Evolutionary conservation across 2,329 filamentous ascomycete genomes (phyloP).

Genomic region (Periconia sp.): DNA sequence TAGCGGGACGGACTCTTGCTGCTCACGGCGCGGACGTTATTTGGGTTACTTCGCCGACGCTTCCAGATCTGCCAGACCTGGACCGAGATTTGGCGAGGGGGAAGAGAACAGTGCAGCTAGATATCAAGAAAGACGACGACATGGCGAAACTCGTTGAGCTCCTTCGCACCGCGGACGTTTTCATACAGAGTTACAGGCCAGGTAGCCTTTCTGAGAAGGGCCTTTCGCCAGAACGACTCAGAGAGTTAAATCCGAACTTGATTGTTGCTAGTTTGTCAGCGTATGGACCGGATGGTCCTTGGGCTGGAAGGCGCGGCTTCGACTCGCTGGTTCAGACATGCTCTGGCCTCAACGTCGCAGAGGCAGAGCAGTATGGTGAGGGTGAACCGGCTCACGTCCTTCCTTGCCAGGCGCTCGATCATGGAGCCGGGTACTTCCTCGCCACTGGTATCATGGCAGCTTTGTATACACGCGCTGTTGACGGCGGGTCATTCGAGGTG

Average conservation of each 20-base stretch:
- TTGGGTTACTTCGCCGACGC: conserved; percentile 47
- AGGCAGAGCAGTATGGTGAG: conserved; percentile 50
- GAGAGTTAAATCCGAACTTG: conserved; percentile 46
- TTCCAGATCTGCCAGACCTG: conserved; percentile 45
- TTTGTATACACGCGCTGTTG: conserved; percentile 49
- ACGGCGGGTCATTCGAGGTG: conserved; percentile 55
- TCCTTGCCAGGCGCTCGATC: conserved; percentile 61
- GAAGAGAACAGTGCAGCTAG: conserved; percentile 51
- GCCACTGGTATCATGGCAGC: conserved; percentile 57
- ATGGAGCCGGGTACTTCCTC: conserved; percentile 58
- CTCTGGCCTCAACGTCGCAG: conserved; percentile 56
- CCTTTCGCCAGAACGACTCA: conserved; percentile 43
- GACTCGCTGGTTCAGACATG: conserved; percentile 59
- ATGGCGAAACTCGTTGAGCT: conserved; percentile 46
- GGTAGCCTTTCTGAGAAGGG: conserved; percentile 51
- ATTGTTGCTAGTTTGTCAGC: conserved; percentile 57
- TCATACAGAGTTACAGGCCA: conserved; percentile 57
- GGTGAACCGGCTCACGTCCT: conserved; percentile 46
- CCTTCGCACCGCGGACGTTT: conserved; percentile 54
- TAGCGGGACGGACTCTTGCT: conserved; percentile 46
- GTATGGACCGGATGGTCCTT: conserved; percentile 54
- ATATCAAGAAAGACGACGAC: conserved; percentile 50
- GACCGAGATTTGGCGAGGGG: conserved; percentile 50
- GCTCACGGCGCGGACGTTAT: conserved; percentile 52
- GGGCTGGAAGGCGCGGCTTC: conserved; percentile 53